These are phyloP conservation scores for Mycena floridula DNA, from an alignment of 768 basidiomycete genomes.

Conservation along the genomic window DNA sequence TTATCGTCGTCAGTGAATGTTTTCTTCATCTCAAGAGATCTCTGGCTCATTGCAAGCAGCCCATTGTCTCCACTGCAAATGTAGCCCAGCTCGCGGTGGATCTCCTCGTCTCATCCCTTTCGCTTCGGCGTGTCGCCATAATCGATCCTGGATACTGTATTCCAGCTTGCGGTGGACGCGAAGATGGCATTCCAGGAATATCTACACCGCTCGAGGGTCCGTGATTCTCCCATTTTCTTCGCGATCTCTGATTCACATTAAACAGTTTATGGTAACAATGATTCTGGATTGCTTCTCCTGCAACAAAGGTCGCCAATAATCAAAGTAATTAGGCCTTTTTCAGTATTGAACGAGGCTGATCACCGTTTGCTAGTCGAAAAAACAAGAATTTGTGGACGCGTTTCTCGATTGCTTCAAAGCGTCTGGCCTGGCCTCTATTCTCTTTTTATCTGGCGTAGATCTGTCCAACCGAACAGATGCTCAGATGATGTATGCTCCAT, in stretches of 20 bases:
- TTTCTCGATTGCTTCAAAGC: constrained; percentile 52
- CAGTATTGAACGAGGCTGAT: background rate
- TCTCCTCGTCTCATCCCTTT: constrained; percentile 62
- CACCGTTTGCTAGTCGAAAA: constrained; percentile 41
- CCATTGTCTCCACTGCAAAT: constrained; percentile 77
- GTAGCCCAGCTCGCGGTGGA: constrained; percentile 76
- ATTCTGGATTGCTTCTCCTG: constrained; percentile 47
- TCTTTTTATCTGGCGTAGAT: constrained; percentile 76
- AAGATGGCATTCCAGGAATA: constrained; percentile 52
- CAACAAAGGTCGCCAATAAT: constrained; percentile 79
- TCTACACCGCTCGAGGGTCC: constrained; percentile 74
- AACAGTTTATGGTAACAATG: constrained; percentile 58
- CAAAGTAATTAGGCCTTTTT: constrained; percentile 41
- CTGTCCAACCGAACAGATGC: constrained; percentile 65
- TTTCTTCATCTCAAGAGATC: constrained; percentile 7
- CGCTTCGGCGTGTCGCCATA: constrained; percentile 52
- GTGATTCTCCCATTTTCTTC: constrained; percentile 17
- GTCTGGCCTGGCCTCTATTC: constrained; percentile 41
- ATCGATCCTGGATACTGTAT: constrained; percentile 59
- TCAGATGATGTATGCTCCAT: constrained; percentile 62
- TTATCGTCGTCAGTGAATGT: constrained; percentile 35
- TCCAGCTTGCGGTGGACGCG: constrained; percentile 69
- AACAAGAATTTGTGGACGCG: constrained; percentile 57
- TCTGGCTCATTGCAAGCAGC: constrained; percentile 26
- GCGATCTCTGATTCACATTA: constrained; percentile 1